Evolutionary conservation across 768 basidiomycete genomes (phyloP).

Genomic region (Aureoboletus auriporus): DNA sequence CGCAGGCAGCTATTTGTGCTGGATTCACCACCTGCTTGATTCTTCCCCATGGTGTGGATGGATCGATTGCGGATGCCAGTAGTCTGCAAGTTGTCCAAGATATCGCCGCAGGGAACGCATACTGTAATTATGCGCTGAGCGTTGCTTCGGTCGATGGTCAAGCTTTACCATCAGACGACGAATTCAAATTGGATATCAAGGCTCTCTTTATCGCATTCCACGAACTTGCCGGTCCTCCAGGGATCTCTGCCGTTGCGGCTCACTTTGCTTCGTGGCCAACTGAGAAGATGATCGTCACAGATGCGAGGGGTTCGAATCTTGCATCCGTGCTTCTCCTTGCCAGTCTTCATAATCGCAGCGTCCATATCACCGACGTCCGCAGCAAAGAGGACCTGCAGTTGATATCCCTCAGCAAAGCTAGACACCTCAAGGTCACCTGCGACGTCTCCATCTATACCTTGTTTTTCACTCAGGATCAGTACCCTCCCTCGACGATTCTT

Average conservation of each 20-base stretch:
- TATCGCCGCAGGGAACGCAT: conserved; percentile 60
- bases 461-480: conserved; percentile 80
- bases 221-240: conserved; percentile 40
- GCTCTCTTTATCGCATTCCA: conserved; percentile 84
- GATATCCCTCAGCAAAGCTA: conserved; percentile 92
- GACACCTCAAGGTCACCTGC: conserved; percentile 91
- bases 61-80: conserved; percentile 60
- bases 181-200: conserved; percentile 74
- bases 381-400: conserved; percentile 82
- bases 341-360: conserved; percentile 82
- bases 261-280: conserved; percentile 89
- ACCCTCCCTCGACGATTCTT: conserved; percentile 57
- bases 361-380: conserved; percentile 90
- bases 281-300: conserved; percentile 92
- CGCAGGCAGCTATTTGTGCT: conserved; percentile 79
- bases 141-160: conserved; percentile 74
- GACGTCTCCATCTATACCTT: conserved; percentile 91
- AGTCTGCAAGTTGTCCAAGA: conserved; percentile 67
- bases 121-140: conserved; percentile 86
- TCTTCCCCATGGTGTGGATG: conserved; percentile 62
- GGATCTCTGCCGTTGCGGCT: conserved; percentile 72
- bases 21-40: conserved; percentile 88
- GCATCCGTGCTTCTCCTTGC: conserved; percentile 92
- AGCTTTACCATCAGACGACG: conserved; percentile 61
- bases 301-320: conserved; percentile 87